phyloP scores from a whole-genome alignment of 129 eudicot genomes.

The Flaveria ramosissima region DNA sequence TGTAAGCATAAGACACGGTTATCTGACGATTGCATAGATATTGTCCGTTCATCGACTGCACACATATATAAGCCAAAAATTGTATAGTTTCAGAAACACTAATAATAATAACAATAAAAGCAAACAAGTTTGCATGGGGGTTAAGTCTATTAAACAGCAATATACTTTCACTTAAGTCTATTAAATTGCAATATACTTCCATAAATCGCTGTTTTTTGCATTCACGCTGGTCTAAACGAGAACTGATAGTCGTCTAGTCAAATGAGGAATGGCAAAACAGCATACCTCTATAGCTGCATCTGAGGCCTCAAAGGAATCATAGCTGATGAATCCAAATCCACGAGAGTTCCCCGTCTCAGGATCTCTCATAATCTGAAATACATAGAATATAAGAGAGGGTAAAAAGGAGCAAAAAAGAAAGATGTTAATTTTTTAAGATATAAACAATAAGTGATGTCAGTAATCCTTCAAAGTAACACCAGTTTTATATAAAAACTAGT shows the following conservation, averaged over 20 bases:
- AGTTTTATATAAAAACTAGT: neutral
- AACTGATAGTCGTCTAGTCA: neutral
- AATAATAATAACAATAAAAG: neutral
- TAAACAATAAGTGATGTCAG: neutral
- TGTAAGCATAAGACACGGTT: conserved; percentile 97
- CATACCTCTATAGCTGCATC: conserved; percentile 97
- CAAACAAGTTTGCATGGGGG: neutral
- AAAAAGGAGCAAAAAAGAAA: neutral
- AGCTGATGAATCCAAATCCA: conserved; percentile 98
- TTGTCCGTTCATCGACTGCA: conserved; percentile 97
- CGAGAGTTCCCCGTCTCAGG: conserved; percentile 99
- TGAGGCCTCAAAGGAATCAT: conserved; percentile 98
- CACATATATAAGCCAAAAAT: neutral
- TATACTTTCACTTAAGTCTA: too few relatives aligned
- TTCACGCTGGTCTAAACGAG: neutral
- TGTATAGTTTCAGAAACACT: neutral
- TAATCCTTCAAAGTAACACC: conserved; percentile 1
- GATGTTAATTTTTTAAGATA: neutral
- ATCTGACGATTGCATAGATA: conserved; percentile 98
- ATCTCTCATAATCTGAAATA: conserved; percentile 91
- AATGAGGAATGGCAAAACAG: neutral
- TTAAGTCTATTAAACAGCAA: too few relatives aligned
- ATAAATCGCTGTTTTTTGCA: neutral
- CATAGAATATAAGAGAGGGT: neutral
- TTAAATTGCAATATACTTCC: neutral